Evolutionary conservation across 352 stramenopile species (phyloP).

Genomic region (Achlya hypogyna): DNA sequence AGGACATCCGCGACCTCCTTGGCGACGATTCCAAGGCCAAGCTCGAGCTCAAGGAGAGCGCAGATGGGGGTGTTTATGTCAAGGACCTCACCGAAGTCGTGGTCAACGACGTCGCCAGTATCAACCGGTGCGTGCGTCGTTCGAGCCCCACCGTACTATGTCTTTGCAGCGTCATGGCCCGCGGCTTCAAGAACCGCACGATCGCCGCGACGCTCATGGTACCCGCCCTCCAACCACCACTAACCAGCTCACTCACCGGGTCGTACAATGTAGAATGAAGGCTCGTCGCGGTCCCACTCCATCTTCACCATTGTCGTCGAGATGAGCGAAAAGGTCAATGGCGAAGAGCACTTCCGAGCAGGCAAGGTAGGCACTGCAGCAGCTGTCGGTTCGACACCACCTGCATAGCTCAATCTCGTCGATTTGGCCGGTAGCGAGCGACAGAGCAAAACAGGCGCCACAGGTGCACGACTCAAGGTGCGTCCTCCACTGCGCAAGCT

Average conservation of each 20-base stretch:
- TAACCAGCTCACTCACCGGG: neutral
- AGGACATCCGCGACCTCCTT: constrained; percentile 89
- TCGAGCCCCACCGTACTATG: neutral
- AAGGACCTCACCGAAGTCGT: constrained; percentile 83
- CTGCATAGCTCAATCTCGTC: constrained; percentile 60
- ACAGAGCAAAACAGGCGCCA: constrained; percentile 78
- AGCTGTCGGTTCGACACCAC: neutral
- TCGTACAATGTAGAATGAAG: constrained; percentile 70
- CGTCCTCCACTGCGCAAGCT: neutral
- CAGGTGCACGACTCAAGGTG: constrained; percentile 58
- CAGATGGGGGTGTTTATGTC: constrained; percentile 76
- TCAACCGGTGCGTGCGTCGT: constrained; percentile 45
- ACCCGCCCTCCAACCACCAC: neutral
- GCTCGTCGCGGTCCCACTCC: constrained; percentile 71
- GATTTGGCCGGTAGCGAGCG: constrained; percentile 74
- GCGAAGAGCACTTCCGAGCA: constrained; percentile 69
- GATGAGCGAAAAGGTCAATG: constrained; percentile 64
- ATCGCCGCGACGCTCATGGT: constrained; percentile 77
- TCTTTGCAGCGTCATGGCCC: constrained; percentile 46
- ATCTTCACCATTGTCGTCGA: constrained; percentile 83
- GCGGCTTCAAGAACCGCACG: constrained; percentile 78
- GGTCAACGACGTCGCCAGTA: constrained; percentile 59
- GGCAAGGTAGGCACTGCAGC: constrained; percentile 43
- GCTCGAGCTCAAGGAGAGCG: constrained; percentile 78
- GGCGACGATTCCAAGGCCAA: constrained; percentile 65